Percentiles rank a stretch among this genome's conserved stretches.
Evolutionary conservation across 768 basidiomycete species (phyloP).

Genomic region (Gautieria morchelliformis): DNA sequence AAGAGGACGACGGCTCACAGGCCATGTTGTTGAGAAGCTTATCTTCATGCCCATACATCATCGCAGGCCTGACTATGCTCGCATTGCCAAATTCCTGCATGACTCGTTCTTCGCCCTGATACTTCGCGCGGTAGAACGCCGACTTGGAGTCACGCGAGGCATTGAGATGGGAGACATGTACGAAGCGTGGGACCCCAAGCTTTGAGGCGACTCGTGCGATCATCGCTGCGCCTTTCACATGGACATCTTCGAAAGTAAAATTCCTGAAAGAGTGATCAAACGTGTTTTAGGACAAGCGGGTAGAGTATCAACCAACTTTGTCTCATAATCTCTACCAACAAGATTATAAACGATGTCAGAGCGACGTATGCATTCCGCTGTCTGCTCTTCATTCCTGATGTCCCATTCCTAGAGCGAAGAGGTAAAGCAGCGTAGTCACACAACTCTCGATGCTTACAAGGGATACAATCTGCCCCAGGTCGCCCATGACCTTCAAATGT

Average conservation of each 20-base stretch:
- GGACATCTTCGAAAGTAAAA: constrained; percentile 73
- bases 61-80: constrained; percentile 78
- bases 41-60: constrained; percentile 94
- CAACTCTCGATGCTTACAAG: constrained; percentile 47
- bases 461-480: constrained; percentile 91
- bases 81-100: constrained; percentile 74
- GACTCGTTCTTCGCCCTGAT: constrained; percentile 81
- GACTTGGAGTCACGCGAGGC: constrained; percentile 72
- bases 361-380: constrained; percentile 87
- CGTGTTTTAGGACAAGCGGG: neutral
- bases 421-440: neutral
- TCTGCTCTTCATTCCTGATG: constrained; percentile 79
- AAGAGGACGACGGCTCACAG: constrained; percentile 41
- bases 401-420: constrained; percentile 77
- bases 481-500: constrained; percentile 86
- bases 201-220: constrained; percentile 80
- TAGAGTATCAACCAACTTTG: constrained; percentile 53
- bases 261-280: constrained; percentile 48
- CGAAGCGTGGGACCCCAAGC: constrained; percentile 70
- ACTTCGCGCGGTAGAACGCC: constrained; percentile 81
- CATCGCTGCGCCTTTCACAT: constrained; percentile 70
- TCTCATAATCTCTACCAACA: constrained; percentile 88
- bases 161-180: constrained; percentile 94
- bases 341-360: constrained; percentile 97
- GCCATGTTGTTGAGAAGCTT: constrained; percentile 88